Conservation (phyloP, 179 eudicot species). For the Heliamphora pulchella region DNA sequence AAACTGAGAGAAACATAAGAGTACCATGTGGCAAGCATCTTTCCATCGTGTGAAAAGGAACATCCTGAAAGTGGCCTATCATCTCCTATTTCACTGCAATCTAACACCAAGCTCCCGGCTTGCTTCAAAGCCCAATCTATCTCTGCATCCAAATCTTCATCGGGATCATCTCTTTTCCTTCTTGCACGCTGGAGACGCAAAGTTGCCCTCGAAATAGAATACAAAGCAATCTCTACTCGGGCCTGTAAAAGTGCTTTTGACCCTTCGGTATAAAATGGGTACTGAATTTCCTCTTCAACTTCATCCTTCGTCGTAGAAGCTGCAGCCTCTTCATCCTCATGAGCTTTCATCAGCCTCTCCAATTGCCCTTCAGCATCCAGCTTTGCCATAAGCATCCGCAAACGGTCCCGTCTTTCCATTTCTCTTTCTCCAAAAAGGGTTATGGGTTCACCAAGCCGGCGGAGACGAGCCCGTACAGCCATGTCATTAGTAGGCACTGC, state of each 20-base stretch:
- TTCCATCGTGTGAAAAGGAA: slow-evolving; percentile 72
- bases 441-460: slow-evolving; percentile 81
- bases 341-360: slow-evolving; percentile 82
- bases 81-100: slow-evolving; percentile 89
- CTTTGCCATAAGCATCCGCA: slow-evolving; percentile 82
- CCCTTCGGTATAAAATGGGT: slow-evolving; percentile 89
- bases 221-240: slow-evolving; percentile 55
- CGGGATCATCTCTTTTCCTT: slow-evolving; percentile 87
- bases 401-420: slow-evolving; percentile 86
- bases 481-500: slow-evolving; percentile 91
- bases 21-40: slow-evolving; percentile 84
- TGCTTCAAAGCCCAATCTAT: slow-evolving; percentile 65
- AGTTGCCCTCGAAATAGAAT: slow-evolving; percentile 58
- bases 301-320: slow-evolving; percentile 38
- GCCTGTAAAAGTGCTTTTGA: slow-evolving; percentile 53
- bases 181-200: slow-evolving; percentile 60
- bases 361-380: slow-evolving; percentile 83
- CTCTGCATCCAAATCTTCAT: slow-evolving; percentile 92
- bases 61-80: slow-evolving; percentile 89
- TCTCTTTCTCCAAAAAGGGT: slow-evolving; percentile 92
- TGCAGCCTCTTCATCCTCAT: slow-evolving; percentile 82
- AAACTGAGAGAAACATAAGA: neutral
- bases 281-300: slow-evolving; percentile 58
- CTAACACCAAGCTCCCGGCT: slow-evolving; percentile 56
- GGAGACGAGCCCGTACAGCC: slow-evolving; percentile 73